Evolutionary conservation across 805 yeast species (phyloP), one percentile per base, ranked within the genome.

Genomic region (Limtongozyma cylindracea): DNA sequence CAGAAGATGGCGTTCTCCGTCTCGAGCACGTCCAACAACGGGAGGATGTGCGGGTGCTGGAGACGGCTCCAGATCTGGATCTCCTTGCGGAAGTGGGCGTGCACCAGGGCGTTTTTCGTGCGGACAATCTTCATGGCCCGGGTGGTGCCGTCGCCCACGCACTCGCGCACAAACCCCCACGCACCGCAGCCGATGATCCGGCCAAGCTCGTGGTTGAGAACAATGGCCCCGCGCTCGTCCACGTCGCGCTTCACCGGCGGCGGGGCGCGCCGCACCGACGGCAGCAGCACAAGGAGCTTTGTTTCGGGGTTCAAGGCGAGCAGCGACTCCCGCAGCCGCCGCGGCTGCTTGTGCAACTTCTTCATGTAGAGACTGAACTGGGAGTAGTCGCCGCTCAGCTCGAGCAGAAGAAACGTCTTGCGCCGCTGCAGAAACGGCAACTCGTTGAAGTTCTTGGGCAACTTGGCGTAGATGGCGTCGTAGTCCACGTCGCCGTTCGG

Each of bases 101-200:
- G 56, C 6, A 68, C 65, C 28, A 43, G 44, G 12, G 51, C 55
- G 42, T 50, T 54, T 18, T 31, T 26, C 17, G 49, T 39, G 27
- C 53, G 54, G 13, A 66, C 65, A 21, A 61, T 56, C 38, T 73
- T 73, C 30, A 72, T 61, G 1, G 88, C 91, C 24, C 38, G 35
- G 3, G 44, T 35, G 31, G 50, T 48, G 18, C 29, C 30, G n/a
- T 31, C 28, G 4, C 40, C 37, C 6, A 35, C 40, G 29, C 84
- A 73, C 37, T 73, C 84, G 26, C 91, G 49, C 8, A 80, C 70
- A 14, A 69, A 57, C 8, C 93, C 91, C 72, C 88, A 82, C 0
- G 92, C 91, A 9, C 95, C 94, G 37, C 61, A 63, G 2, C 93
- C 93, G 28, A 78, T 68, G 8, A 70, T 57, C 31, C 64, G 65